Evolutionary conservation across 2,329 filamentous ascomycete species (phyloP).

Genomic region (Cephalotrichum gorgonifer): DNA sequence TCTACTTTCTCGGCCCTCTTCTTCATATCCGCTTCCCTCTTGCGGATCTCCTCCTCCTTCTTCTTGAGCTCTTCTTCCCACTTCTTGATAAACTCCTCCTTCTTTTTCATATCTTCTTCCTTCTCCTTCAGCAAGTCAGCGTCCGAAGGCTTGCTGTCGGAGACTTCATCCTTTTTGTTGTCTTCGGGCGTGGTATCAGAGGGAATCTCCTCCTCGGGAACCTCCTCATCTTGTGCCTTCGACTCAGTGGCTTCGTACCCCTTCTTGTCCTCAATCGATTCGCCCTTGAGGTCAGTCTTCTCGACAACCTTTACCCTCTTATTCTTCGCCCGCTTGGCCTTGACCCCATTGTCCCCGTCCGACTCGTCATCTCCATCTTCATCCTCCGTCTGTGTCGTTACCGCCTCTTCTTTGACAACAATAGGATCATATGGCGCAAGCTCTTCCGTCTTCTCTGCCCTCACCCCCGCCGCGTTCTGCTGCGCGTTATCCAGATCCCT

Average conservation of each 20-base stretch:
- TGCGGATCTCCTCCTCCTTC: constrained; percentile 2
- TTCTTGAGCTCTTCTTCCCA: constrained; percentile 1
- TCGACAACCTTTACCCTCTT: constrained; percentile 47
- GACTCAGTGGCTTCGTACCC: neutral
- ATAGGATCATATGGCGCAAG: neutral
- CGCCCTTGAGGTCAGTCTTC: constrained; percentile 24
- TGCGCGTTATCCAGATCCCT: constrained; percentile 47
- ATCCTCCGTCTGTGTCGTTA: constrained; percentile 30
- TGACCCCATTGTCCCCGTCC: constrained; percentile 2
- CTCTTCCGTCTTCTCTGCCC: neutral
- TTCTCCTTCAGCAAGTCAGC: neutral
- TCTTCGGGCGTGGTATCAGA: neutral
- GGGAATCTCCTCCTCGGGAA: neutral
- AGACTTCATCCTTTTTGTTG: neutral
- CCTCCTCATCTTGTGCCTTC: neutral
- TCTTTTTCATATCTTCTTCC: constrained; percentile 1
- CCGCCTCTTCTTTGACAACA: constrained; percentile 14
- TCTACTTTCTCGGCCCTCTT: neutral
- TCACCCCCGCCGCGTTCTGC: constrained; percentile 37
- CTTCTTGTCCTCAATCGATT: neutral
- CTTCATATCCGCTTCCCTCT: constrained; percentile 3
- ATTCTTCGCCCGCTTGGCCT: constrained; percentile 5
- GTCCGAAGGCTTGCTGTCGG: neutral
- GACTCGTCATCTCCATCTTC: constrained; percentile 5
- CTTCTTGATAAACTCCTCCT: constrained; percentile 1